Evolutionary conservation across 1,284 basidiomycete species (phyloP).

Genomic region (Pholiota adiposa): DNA sequence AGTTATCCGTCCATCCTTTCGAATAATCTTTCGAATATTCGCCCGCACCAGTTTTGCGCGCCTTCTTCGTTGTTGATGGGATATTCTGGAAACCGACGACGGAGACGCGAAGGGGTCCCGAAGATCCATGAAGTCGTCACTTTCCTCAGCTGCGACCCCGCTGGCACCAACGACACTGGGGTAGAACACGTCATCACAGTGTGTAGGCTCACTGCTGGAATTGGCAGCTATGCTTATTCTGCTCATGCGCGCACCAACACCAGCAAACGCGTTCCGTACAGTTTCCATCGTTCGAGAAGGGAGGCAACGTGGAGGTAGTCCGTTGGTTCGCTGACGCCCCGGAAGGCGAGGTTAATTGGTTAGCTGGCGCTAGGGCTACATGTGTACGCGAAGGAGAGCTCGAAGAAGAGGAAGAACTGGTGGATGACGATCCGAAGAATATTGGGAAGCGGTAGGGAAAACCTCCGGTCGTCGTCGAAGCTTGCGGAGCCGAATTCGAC

Average conservation of each 20-base stretch:
- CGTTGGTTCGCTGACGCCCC: conserved; percentile 17
- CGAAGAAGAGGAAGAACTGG: background rate
- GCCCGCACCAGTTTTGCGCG: background rate
- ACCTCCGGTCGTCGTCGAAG: background rate
- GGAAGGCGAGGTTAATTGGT: conserved; percentile 1
- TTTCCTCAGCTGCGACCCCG: conserved; percentile 14
- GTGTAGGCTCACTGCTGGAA: conserved; percentile 2
- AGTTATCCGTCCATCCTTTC: conserved; percentile 1
- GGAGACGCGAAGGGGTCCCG: conserved; percentile 28
- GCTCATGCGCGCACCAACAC: conserved; percentile 26
- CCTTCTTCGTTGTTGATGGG: conserved; percentile 7
- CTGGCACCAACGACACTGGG: conserved; percentile 3
- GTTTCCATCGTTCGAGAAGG: conserved; percentile 25
- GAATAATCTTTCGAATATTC: background rate
- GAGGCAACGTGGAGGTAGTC: conserved; percentile 13
- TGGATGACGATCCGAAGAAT: conserved; percentile 16
- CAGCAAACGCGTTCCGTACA: conserved; percentile 24
- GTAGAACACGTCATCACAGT: background rate
- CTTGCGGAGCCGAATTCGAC: conserved; percentile 16
- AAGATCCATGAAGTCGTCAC: conserved; percentile 29
- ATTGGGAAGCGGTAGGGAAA: conserved; percentile 22
- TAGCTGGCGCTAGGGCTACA: conserved; percentile 3
- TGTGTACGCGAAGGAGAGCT: background rate
- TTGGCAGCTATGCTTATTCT: conserved; percentile 15
- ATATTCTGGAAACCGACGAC: conserved; percentile 11